Evolutionary conservation across 1,139 yeast species (phyloP).

Genomic region (Nakaseomyces bracarensis): DNA sequence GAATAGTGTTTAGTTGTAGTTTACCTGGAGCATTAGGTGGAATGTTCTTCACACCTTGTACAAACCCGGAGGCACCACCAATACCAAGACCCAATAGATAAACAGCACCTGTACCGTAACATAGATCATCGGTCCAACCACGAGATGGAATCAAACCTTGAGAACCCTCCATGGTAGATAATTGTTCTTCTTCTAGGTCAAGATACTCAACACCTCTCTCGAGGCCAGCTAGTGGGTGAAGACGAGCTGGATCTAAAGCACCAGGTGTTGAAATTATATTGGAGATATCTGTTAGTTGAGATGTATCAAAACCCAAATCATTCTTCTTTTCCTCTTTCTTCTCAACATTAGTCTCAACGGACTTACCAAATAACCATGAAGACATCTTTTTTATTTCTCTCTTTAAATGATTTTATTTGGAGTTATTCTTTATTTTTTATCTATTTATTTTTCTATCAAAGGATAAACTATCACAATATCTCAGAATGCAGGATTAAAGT

Average conservation of each 20-base stretch:
- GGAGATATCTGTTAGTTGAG: slow-evolving; percentile 44
- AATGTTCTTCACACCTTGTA: slow-evolving; percentile 73
- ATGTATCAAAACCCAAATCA: slow-evolving; percentile 57
- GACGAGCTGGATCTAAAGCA: slow-evolving; percentile 57
- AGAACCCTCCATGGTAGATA: slow-evolving; percentile 71
- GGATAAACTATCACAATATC: no score
- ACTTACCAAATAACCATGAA: slow-evolving; percentile 2
- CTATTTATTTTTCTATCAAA: no score
- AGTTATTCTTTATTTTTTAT: neutral
- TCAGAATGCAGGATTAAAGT: no score
- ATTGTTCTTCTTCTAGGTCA: slow-evolving; percentile 78
- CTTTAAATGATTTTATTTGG: neutral
- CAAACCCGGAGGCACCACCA: slow-evolving; percentile 85
- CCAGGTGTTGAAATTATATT: slow-evolving; percentile 53
- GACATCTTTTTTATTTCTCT: neutral
- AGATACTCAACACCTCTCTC: slow-evolving; percentile 83
- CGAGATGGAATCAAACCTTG: slow-evolving; percentile 88
- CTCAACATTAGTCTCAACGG: slow-evolving; percentile 4
- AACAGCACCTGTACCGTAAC: slow-evolving; percentile 96
- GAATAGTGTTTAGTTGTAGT: slow-evolving; percentile 76
- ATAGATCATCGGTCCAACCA: slow-evolving; percentile 94
- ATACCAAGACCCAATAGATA: slow-evolving; percentile 71
- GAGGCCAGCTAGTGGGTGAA: slow-evolving; percentile 93
- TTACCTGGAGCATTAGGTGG: slow-evolving; percentile 65
- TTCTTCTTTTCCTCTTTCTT: slow-evolving; percentile 16